phyloP scores from a whole-genome alignment of 345 rosid genomes.

The Angophora floribunda region DNA sequence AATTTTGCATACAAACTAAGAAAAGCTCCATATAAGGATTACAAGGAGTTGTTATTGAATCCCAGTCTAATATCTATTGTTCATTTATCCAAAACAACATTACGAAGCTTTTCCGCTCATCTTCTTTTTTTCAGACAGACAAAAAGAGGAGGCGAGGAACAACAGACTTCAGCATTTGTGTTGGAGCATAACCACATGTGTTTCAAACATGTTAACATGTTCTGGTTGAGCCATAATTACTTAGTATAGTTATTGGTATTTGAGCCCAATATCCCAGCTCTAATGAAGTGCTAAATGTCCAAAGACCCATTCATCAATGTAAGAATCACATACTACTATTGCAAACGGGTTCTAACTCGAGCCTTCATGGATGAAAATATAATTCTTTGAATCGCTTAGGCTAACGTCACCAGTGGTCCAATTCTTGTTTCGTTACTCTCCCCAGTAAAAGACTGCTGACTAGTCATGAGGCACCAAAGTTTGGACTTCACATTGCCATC shows the following conservation, averaged over 20 bases:
- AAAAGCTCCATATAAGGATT: neutral
- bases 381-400: neutral
- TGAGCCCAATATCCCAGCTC: neutral
- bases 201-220: neutral
- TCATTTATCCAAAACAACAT: neutral
- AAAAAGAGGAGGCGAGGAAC: neutral
- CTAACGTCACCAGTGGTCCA: neutral
- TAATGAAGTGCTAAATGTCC: neutral
- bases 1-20: neutral
- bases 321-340: neutral
- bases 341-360: neutral
- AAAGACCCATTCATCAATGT: neutral
- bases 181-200: neutral
- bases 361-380: neutral
- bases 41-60: neutral
- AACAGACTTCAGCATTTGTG: neutral
- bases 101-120: neutral
- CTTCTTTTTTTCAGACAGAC: neutral
- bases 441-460: neutral
- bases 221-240: neutral
- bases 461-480: neutral
- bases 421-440: neutral
- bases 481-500: neutral
- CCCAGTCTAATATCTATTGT: neutral
- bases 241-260: neutral